phyloP scores from a whole-genome alignment of 2,329 filamentous ascomycete species.

The Xenosphaeropsis pyriputrescens region DNA sequence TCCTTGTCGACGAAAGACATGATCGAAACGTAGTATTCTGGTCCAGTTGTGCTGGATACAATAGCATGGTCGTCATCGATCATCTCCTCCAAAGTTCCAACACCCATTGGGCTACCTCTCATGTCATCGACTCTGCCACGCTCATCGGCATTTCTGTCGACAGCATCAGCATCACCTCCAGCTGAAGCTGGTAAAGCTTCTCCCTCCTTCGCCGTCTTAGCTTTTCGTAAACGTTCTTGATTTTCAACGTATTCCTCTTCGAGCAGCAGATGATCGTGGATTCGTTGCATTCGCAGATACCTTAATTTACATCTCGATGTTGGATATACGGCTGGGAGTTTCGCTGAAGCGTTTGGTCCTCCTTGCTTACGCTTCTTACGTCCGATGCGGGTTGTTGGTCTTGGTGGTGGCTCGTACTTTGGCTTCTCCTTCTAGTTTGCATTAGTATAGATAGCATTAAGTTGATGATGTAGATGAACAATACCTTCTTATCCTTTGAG shows the following conservation, averaged over 20 bases:
- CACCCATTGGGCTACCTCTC: constrained; percentile 96
- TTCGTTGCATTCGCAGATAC: constrained; percentile 93
- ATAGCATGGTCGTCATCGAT: constrained; percentile 99
- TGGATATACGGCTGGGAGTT: constrained; percentile 86
- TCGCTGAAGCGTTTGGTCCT: constrained; percentile 85
- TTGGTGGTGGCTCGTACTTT: constrained; percentile 97
- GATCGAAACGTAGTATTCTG: constrained; percentile 98
- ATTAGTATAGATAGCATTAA: not conserved
- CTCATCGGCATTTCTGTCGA: constrained; percentile 86
- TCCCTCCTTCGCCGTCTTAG: constrained; percentile 66
- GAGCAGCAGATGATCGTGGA: constrained; percentile 91
- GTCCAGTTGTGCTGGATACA: constrained; percentile 90
- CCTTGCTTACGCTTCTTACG: constrained; percentile 97
- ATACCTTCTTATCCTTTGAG: constrained; percentile 88
- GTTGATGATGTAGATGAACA: no score
- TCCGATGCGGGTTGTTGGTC: constrained; percentile 90
- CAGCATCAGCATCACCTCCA: constrained; percentile 55
- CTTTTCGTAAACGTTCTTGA: constrained; percentile 87
- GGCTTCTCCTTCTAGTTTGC: constrained; percentile 85
- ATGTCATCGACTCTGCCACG: constrained; percentile 92
- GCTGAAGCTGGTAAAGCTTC: constrained; percentile 34
- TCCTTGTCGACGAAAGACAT: constrained; percentile 99
- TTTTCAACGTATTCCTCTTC: constrained; percentile 99
- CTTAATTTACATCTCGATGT: constrained; percentile 96
- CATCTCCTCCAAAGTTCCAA: constrained; percentile 94